Evolutionary conservation across 2,329 filamentous ascomycete species (phyloP), one percentile per base, ranked within the genome.

Genomic region (Rhytidhysteron rufulum): DNA sequence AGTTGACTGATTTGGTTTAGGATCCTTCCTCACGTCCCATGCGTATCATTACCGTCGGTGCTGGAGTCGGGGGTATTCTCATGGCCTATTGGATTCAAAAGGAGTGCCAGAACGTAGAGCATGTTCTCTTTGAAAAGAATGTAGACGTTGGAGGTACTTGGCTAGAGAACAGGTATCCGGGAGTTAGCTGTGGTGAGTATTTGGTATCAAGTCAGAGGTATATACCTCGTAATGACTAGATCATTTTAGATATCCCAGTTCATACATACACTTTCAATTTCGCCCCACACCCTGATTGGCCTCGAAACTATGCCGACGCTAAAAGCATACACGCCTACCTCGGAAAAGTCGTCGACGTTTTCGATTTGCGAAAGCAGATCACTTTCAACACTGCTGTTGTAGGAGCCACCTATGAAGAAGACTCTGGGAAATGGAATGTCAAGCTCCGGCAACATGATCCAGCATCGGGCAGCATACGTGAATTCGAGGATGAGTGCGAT

Each of bases 251-350:
- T 45, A 52, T 58, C 3, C 67, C 66, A 1, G 59, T 66, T 25
- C 69, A 70, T 38, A 58, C 67, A 37, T 57, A 65, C 37, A 63
- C 60, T 29, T 62, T 69, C n/a, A 55, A 60, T 4, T 62, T 69
- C 42, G 53, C 67, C 9, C 68, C 60, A 49, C 32, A 34, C 15
- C 34, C 34, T 17, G 13, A 37, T 24, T 37, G 34, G 34, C 34
- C 34, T 8, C 8, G 16, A 6, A 13, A 27, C 10, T 37, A 27
- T 17, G 25, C 34, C 15, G 17, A 37, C 6, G 4, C 21, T 7
- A n/a, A 25, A 19, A 8, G 29, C 17, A 37, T 37, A 20, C 18
- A 17, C 10, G 18, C 11, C 6, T 37, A 37, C 34, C 34, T 37
- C 20, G 22, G 18, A 11, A 10, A 19, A 9, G 34, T 27, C 13